phyloP scores from a whole-genome alignment of 768 basidiomycete species.

The Asterophora lycoperdoides region DNA sequence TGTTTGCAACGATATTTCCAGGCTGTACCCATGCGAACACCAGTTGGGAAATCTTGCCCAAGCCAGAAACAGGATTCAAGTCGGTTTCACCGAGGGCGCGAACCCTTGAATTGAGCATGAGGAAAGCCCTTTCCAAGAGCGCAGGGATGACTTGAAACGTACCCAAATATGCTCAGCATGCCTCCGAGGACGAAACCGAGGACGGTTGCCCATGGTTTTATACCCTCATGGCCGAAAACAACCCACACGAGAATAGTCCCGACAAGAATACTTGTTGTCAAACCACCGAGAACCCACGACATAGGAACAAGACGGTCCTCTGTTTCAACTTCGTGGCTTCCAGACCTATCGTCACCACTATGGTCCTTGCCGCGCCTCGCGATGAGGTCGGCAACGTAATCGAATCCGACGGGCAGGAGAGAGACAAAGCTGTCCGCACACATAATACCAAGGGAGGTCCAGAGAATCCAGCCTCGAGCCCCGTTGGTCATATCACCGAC shows the following conservation, averaged over 20 bases:
- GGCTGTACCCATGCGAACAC: conserved; percentile 94
- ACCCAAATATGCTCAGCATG: conserved; percentile 86
- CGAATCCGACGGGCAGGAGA: conserved; percentile 67
- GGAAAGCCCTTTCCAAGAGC: background rate
- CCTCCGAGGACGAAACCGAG: conserved; percentile 81
- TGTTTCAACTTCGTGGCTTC: conserved; percentile 69
- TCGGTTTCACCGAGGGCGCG: conserved; percentile 96
- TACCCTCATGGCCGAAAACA: conserved; percentile 88
- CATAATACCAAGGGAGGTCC: conserved; percentile 95
- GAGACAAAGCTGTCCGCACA: conserved; percentile 87
- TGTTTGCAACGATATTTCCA: conserved; percentile 94
- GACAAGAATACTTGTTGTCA: conserved; percentile 52
- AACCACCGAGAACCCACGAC: conserved; percentile 71
- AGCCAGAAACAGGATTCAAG: conserved; percentile 85
- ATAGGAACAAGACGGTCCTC: conserved; percentile 77
- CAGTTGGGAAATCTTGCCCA: conserved; percentile 93
- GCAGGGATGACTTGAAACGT: conserved; percentile 24
- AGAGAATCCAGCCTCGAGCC: conserved; percentile 96
- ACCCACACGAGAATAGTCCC: conserved; percentile 83
- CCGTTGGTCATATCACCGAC: conserved; percentile 85
- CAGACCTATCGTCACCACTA: conserved; percentile 19
- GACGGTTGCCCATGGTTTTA: conserved; percentile 92
- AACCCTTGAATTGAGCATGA: conserved; percentile 48
- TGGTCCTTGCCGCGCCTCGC: conserved; percentile 24
- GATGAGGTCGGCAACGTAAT: conserved; percentile 39